Evolutionary conservation across 108 stramenopile genomes (phyloP).

Genomic region (Cyclotella cryptica): DNA sequence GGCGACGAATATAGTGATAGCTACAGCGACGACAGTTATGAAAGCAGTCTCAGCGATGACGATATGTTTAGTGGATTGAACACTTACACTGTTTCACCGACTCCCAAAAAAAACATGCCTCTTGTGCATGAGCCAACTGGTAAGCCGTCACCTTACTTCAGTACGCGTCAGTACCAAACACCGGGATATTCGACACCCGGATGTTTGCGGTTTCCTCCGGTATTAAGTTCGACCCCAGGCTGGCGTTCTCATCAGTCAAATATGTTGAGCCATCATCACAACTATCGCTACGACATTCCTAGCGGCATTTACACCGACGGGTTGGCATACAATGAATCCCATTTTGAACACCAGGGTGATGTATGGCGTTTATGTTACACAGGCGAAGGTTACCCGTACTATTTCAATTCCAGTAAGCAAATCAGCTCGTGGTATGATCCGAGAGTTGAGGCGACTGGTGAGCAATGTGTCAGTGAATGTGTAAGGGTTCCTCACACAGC

Average conservation of each 20-base stretch:
- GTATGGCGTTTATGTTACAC: conserved; percentile 27
- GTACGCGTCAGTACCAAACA: neutral
- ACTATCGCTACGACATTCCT: neutral
- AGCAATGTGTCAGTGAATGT: neutral
- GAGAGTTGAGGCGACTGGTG: neutral
- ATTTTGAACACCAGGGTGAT: conserved; percentile 24
- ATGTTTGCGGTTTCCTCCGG: neutral
- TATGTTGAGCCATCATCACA: neutral
- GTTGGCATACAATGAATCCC: neutral
- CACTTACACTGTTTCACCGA: conserved; percentile 24
- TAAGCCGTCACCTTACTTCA: conserved; percentile 14
- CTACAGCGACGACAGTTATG: conserved; percentile 1
- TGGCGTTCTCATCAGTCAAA: neutral
- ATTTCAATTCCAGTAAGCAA: conserved; percentile 26
- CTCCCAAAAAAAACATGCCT: conserved; percentile 2
- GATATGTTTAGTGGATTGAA: conserved; percentile 36
- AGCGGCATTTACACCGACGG: neutral
- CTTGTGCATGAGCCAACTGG: neutral
- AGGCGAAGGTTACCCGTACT: conserved; percentile 37
- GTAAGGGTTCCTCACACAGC: neutral
- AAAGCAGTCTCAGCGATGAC: conserved; percentile 9
- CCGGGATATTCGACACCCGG: conserved; percentile 7
- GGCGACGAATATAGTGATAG: conserved; percentile 1
- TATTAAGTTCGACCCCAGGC: too few species aligned
- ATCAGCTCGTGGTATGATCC: conserved; percentile 44